Evolutionary conservation across 2,329 filamentous ascomycete genomes (phyloP).

Genomic region (Colletotrichum higginsianum): DNA sequence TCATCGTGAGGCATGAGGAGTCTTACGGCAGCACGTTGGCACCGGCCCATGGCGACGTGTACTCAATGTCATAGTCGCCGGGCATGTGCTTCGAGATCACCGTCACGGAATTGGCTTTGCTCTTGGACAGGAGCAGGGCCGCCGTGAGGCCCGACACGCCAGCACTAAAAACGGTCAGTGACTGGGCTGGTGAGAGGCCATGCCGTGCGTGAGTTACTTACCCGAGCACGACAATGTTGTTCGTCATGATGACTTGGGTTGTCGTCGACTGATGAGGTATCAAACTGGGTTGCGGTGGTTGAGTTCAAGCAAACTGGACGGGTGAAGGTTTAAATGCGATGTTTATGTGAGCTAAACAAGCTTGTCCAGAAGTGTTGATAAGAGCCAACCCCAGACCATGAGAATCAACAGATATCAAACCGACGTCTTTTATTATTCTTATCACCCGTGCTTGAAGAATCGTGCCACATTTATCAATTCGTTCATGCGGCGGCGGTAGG

Average conservation of each 20-base stretch:
- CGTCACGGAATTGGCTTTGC: slow-evolving; percentile 58
- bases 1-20: not conserved
- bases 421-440: slow-evolving; percentile 16
- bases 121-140: slow-evolving; percentile 63
- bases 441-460: not conserved
- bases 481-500: not conserved
- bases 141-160: slow-evolving; percentile 68
- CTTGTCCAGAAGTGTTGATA: not conserved
- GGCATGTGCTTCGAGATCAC: slow-evolving; percentile 82
- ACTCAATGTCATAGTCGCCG: slow-evolving; percentile 87
- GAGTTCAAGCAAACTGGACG: not conserved
- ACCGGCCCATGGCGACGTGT: slow-evolving; percentile 85
- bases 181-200: not conserved
- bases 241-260: slow-evolving; percentile 60
- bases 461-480: slow-evolving; percentile 15
- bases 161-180: slow-evolving; percentile 51
- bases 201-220: slow-evolving; percentile 42
- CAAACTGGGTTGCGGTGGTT: not conserved
- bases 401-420: not conserved
- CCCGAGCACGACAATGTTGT: slow-evolving; percentile 62
- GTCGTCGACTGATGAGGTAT: not conserved
- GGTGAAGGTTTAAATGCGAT: not conserved
- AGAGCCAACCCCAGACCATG: not conserved
- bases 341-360: not conserved
- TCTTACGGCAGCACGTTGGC: slow-evolving; percentile 79